A percentile compares a stretch with the other conserved stretches of the same genome.
phyloP scores from a whole-genome alignment of 1,284 basidiomycete species.

The Microstroma glucosiphilum region DNA sequence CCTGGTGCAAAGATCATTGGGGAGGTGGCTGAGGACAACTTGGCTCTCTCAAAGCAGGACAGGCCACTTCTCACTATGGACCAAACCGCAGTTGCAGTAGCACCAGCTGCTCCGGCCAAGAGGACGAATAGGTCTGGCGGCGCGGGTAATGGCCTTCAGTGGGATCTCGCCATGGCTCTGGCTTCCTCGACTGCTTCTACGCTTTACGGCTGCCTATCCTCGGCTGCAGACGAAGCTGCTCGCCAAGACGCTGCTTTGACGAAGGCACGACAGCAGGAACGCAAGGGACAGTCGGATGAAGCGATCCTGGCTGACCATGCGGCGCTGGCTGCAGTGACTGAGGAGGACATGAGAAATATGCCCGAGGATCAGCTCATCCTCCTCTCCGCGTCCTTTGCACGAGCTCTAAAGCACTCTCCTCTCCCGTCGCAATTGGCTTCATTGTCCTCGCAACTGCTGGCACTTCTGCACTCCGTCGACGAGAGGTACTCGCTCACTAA shows the following conservation, averaged over 20 bases:
- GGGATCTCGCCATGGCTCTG: constrained; percentile 30
- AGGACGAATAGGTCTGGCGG: too few species aligned
- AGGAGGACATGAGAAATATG: background rate
- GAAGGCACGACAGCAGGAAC: too few species aligned
- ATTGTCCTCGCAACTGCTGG: constrained; percentile 23
- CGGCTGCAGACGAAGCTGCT: constrained; percentile 14
- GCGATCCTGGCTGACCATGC: too few species aligned
- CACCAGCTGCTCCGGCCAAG: too few species aligned
- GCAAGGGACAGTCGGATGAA: too few species aligned
- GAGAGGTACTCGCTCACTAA: constrained; percentile 22
- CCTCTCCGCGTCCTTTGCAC: constrained; percentile 25
- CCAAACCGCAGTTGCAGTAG: too few species aligned
- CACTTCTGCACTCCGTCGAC: constrained; percentile 27
- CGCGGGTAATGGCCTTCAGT: constrained; percentile 15
- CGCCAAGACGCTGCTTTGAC: background rate
- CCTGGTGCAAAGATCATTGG: background rate
- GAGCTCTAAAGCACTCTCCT: constrained; percentile 27
- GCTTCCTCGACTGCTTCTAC: constrained; percentile 27
- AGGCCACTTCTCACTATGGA: too few species aligned
- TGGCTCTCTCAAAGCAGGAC: background rate
- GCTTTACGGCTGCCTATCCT: constrained; percentile 23
- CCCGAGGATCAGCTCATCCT: constrained; percentile 30
- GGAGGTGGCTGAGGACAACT: background rate
- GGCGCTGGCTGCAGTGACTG: background rate
- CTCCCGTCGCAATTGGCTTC: constrained; percentile 26